Evolutionary conservation across 1,139 yeast genomes (phyloP), one percentile per base, ranked within the genome.

Genomic region (Kodamaea ohmeri): DNA sequence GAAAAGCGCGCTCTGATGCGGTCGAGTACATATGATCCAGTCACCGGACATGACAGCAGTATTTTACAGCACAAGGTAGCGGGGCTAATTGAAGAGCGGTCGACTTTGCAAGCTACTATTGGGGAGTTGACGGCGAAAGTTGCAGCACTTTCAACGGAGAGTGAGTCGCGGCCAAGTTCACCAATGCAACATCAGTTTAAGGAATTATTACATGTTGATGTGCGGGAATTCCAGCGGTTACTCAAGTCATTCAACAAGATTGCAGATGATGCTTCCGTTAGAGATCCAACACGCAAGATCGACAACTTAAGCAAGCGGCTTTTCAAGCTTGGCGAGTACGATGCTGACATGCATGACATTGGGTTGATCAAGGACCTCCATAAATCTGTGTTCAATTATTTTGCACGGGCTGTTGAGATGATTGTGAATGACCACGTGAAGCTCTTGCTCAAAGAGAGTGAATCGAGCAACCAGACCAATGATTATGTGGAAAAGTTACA

Each of bases 361-460:
- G 58, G 54, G 12, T 49, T 56, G 27, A 57, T 71, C 9, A 63
- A 66, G 39, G 73, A 76, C n/a, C 63, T 71, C 15, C 77, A 78
- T 37, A 73, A 73, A 36, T 69, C 82, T 0, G 62, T 81, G 1
- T 72, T 77, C 47, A 73, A 72, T 17, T 82, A 79, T 50, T 76
- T 78, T 46, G 72, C 76, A 12, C 61, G 80, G 36, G 88, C 86
- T 0, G 71, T 77, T 4, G 77, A 71, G 25, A 73, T 80, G 6
- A 65, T 80, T 13, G 77, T 79, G 2, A 66, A 71, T 34, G 83
- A 80, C 37, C 81, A 80, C 48, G 73, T 74, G 2, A 61, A 66
- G 40, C 50, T 76, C n/a, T 52, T 73, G 18, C 49, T 69, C 25
- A 59, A 60, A 38, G 71, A 67, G 27, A 62, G 51, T 43, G 31